Conservation (phyloP, 257 asterid genomes). For the Gentiana dahurica region DNA sequence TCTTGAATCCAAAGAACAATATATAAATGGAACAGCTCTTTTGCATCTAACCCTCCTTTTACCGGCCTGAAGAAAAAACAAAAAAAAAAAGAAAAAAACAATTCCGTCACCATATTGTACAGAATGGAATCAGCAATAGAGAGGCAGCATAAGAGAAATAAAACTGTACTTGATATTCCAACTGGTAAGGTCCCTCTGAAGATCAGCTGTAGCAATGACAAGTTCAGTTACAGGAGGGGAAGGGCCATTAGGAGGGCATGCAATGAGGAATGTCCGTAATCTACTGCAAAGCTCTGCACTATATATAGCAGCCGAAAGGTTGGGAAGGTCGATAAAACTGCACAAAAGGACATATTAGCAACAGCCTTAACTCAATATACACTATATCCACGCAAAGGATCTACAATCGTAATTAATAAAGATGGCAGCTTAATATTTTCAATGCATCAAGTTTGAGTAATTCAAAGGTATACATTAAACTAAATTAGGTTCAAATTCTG, state of each 20-base stretch:
- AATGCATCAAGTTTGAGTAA: too few relatives aligned
- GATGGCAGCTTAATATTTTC: too few relatives aligned
- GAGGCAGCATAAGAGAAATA: conserved; percentile 2
- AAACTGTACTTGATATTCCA: conserved; percentile 37
- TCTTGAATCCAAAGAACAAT: conserved; percentile 45
- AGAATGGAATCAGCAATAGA: conserved; percentile 2
- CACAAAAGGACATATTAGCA: conserved; percentile 6
- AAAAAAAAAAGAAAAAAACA: background rate
- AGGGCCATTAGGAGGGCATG: conserved; percentile 47
- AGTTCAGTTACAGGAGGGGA: conserved; percentile 42
- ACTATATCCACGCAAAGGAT: background rate
- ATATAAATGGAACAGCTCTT: conserved; percentile 43
- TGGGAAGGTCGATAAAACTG: conserved; percentile 44
- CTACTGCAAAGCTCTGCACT: conserved; percentile 46
- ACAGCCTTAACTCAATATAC: background rate
- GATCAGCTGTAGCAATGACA: conserved; percentile 45
- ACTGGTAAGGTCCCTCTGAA: conserved; percentile 40
- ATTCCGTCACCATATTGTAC: background rate
- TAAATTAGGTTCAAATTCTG: too few relatives aligned
- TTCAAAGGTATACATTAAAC: too few relatives aligned
- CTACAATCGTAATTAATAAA: too few relatives aligned
- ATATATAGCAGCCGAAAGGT: conserved; percentile 44
- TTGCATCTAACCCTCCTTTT: conserved; percentile 50
- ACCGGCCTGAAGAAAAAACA: conserved; percentile 24
- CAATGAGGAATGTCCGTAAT: conserved; percentile 47